phyloP scores from a whole-genome alignment of 2,329 filamentous ascomycete species.

The Penicillium sp. region DNA sequence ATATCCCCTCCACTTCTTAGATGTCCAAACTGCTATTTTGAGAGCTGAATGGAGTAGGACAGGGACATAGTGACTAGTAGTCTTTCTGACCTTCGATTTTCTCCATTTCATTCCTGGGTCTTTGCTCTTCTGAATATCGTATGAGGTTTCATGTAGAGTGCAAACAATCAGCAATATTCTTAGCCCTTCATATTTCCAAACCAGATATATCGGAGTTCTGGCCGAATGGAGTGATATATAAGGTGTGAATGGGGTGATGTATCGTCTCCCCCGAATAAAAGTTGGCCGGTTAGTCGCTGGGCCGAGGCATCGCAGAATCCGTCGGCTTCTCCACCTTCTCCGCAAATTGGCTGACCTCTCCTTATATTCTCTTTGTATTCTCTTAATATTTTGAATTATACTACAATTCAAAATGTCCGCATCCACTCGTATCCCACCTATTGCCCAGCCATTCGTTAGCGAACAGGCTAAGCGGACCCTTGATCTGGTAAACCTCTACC shows the following conservation, averaged over 20 bases:
- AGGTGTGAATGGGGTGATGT: not conserved
- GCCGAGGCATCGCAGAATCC: slow-evolving; percentile 28
- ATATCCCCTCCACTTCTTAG: too few species aligned
- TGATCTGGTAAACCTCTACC: slow-evolving; percentile 58
- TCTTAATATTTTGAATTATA: too few species aligned
- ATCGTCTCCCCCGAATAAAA: too few species aligned
- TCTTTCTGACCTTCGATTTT: too few species aligned
- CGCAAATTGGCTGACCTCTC: slow-evolving; percentile 21
- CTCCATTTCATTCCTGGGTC: too few species aligned
- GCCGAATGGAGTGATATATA: not conserved
- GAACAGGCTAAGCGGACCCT: slow-evolving; percentile 80
- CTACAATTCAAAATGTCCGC: slow-evolving; percentile 46
- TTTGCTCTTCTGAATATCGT: too few species aligned
- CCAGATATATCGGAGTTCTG: not conserved
- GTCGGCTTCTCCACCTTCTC: slow-evolving; percentile 33
- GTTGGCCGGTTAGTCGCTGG: slow-evolving; percentile 4
- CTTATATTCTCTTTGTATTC: not conserved
- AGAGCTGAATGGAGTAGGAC: too few species aligned
- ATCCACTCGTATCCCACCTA: slow-evolving; percentile 54
- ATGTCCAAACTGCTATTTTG: too few species aligned
- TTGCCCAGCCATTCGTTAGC: slow-evolving; percentile 67
- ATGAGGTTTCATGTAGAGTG: too few species aligned
- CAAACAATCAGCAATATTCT: too few species aligned
- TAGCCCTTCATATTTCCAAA: too few species aligned
- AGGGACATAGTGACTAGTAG: too few species aligned